A percentile compares a stretch with the other conserved stretches of the same genome.
phyloP scores from a whole-genome alignment of 2,329 filamentous ascomycete species.

The Rhexocercosporidium sp. region DNA sequence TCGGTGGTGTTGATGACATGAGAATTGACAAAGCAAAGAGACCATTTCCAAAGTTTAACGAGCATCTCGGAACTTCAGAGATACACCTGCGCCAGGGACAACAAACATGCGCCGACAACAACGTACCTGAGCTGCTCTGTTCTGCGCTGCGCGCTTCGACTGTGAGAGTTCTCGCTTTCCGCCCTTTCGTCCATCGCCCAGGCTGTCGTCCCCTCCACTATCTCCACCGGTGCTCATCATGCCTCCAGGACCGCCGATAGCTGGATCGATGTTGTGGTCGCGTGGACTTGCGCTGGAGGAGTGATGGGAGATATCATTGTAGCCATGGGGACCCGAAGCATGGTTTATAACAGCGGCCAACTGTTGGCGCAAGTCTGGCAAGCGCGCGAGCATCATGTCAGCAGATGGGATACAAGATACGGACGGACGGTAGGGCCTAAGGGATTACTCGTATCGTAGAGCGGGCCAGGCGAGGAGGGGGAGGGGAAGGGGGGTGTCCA shows the following conservation, averaged over 20 bases:
- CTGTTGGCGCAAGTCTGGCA: constrained; percentile 45
- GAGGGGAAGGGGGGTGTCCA: constrained; percentile 20
- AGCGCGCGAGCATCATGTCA: constrained; percentile 41
- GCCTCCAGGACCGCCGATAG: constrained; percentile 40
- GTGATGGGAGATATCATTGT: constrained; percentile 37
- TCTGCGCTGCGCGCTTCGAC: constrained; percentile 95
- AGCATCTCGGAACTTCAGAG: constrained; percentile 24
- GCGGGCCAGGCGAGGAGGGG: not conserved
- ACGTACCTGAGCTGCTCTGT: constrained; percentile 91
- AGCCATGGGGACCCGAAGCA: constrained; percentile 40
- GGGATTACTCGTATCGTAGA: constrained; percentile 20
- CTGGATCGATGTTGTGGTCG: constrained; percentile 44
- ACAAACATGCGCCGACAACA: constrained; percentile 3
- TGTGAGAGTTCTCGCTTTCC: constrained; percentile 89
- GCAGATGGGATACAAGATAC: constrained; percentile 17
- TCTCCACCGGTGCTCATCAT: constrained; percentile 41
- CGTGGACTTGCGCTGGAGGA: constrained; percentile 41
- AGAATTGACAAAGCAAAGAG: constrained; percentile 45
- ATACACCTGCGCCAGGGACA: not conserved
- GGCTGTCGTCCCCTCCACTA: constrained; percentile 40
- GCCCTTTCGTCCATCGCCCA: constrained; percentile 68
- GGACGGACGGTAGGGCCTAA: not conserved
- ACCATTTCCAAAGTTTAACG: constrained; percentile 35
- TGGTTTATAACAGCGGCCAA: constrained; percentile 41
- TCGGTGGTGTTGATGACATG: constrained; percentile 42